Evolutionary conservation across 2,329 filamentous ascomycete genomes (phyloP), one percentile per base, ranked within the genome.

Genomic region (Pestalotiopsis sp.): DNA sequence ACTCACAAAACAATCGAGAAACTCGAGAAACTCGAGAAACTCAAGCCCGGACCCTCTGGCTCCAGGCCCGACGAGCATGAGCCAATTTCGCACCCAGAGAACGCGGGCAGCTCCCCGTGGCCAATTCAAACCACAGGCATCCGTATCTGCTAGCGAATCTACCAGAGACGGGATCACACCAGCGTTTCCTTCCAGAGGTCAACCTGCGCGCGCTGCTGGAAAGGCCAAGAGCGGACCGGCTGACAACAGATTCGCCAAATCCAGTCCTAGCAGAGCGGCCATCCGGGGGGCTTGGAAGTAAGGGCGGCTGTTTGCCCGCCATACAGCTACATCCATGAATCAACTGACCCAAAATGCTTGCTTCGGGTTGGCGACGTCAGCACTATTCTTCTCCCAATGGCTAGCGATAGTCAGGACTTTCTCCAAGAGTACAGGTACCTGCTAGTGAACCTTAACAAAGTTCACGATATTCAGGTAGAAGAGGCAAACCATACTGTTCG

Each of bases 311-410:
- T 62, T 41, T 56, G n/a, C 52, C 20, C 11, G 6, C n/a, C 25
- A 9, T 62, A 67, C 39, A 56, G 71, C 74, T 25, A 68, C 68
- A 31, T n/a, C 39, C 5, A 61, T 68, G 9, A 59, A 64, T 5
- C 59, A 39, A 23, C 63, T 67, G 62, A 64, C 63, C 4, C 45
- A 71, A 20, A 66, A 64, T 75, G 72, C 61, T 72, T 69, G 23
- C 70, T 78, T 17, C 72, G 70, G 41, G 38, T 74, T 39, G 67
- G 69, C 61, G 68, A 73, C 31, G 58, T 75, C 20, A 75, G 74
- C 49, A 67, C 71, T 36, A 73, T 74, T 23, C 70, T 78, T 31
- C 69, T 69, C 20, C 75, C 76, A 12, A 71, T 71, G 12, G 68
- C 27, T 4, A 62, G 75, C 66, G 39, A 70, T 7, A 38, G 70